Evolutionary conservation across 73 alveolate genomes (phyloP), one percentile per base, ranked within the genome.

Genomic region (Symbiodinium pilosum): DNA sequence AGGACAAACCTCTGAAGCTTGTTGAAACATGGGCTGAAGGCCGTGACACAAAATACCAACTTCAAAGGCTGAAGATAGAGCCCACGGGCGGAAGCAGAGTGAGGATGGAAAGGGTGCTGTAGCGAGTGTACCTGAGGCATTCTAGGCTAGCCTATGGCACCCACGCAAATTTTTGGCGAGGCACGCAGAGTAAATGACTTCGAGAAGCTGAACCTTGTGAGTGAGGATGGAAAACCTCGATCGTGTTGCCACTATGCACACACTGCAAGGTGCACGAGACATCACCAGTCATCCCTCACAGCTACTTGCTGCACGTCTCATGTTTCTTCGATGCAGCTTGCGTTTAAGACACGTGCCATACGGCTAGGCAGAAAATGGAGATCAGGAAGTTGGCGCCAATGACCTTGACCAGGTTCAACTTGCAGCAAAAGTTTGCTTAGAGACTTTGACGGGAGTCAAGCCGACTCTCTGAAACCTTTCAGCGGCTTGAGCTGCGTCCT

Each of bases 401-500:
- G 87, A 89, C 96, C 96, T 89, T 18, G 2, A 30, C 30, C 36
- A 14, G 2, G 68, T 54, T 36, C 59, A 47, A 14, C 59, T 47
- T 6, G 59, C 59, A n/a, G n/a, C n/a, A n/a, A n/a, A n/a, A n/a
- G n/a, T n/a, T n/a, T n/a, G n/a, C 8, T 64, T 6, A 21, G 41
- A 42, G 68, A 40, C 28, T 39, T 40, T 24, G 26, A 28, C 59
- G 40, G 44, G 47, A 26, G 41, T 64, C 77, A 64, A 9, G 86
- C 95, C 0, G 95, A 88, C 43, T 88, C 95, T 59, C 95, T 18
- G 86, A 88, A 88, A 44, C 95, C 95, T 36, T 88, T 88, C 56
- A 73, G 73, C 34, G 95, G 86, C 43, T 88, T 88, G 26, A 88
- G 95, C 86, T 88, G 95, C 26, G 95, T 88, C 94, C 94, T 87